Conservation (phyloP, 2,329 filamentous ascomycete species). For the Colletotrichum sp. region DNA sequence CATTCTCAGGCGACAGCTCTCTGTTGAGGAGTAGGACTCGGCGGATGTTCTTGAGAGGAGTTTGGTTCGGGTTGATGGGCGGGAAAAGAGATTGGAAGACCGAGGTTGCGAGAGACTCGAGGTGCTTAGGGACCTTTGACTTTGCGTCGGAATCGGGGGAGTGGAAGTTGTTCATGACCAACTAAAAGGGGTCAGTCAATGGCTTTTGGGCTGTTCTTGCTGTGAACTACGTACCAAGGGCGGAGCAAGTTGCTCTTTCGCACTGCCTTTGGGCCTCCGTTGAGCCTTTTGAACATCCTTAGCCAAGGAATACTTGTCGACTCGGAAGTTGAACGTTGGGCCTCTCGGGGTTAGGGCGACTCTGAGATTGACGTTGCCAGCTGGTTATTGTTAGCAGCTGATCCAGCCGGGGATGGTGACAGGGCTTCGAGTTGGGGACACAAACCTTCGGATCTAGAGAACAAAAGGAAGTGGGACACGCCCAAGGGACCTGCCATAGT, state of each 20-base stretch:
- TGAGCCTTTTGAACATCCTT: constrained; percentile 88
- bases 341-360: constrained; percentile 87
- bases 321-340: constrained; percentile 91
- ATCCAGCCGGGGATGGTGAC: not conserved
- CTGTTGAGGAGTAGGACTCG: constrained; percentile 90
- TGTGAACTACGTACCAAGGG: constrained; percentile 68
- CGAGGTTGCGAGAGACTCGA: constrained; percentile 90
- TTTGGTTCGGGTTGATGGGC: constrained; percentile 90
- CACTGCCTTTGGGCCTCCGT: constrained; percentile 80
- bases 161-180: constrained; percentile 98
- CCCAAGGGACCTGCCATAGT: constrained; percentile 95
- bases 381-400: not conserved
- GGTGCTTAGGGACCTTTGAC: constrained; percentile 85
- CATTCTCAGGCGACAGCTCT: constrained; percentile 64
- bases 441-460: constrained; percentile 81
- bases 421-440: not conserved
- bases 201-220: not conserved
- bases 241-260: constrained; percentile 84
- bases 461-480: constrained; percentile 90
- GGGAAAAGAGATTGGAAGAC: constrained; percentile 97
- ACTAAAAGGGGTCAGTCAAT: constrained; percentile 46
- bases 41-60: constrained; percentile 89
- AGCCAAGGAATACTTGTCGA: constrained; percentile 92
- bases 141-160: constrained; percentile 65
- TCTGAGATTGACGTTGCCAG: constrained; percentile 89